Evolutionary conservation across 345 rosid genomes (phyloP).

Genomic region (Alliaria petiolata): DNA sequence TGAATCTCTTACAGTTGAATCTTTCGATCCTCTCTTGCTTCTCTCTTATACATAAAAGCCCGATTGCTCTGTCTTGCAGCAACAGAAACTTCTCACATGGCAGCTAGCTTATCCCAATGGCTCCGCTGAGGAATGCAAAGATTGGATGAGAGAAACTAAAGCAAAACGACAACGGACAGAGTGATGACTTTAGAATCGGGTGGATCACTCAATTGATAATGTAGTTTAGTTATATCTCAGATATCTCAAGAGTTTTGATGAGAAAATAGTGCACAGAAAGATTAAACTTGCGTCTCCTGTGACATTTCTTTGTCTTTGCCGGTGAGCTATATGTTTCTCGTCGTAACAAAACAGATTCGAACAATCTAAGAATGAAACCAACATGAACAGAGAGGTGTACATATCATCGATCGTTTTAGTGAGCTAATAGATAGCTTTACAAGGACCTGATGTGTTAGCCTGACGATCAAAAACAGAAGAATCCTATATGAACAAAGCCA

Average conservation of each 20-base stretch:
- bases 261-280: not conserved
- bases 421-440: not conserved
- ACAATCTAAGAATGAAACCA: not conserved
- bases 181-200: constrained; percentile 14
- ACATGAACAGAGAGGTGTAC: constrained; percentile 4
- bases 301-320: not conserved
- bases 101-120: constrained; percentile 75
- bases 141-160: constrained; percentile 77
- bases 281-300: not conserved
- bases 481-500: not conserved
- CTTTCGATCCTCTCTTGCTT: not conserved
- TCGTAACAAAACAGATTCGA: not conserved
- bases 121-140: constrained; percentile 73
- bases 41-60: not conserved
- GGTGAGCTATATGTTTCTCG: not conserved
- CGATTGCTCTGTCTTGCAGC: constrained; percentile 43
- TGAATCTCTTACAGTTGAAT: not conserved
- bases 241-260: not conserved
- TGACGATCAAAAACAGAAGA: not conserved
- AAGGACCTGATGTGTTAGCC: not conserved
- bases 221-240: constrained; percentile 6
- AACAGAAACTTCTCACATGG: constrained; percentile 75
- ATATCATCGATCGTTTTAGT: not conserved
- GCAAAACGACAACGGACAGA: constrained; percentile 54
- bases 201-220: not conserved